Evolutionary conservation across 106 monocot species (phyloP), one percentile per base, ranked within the genome.

Genomic region (Narthecium ossifragum): DNA sequence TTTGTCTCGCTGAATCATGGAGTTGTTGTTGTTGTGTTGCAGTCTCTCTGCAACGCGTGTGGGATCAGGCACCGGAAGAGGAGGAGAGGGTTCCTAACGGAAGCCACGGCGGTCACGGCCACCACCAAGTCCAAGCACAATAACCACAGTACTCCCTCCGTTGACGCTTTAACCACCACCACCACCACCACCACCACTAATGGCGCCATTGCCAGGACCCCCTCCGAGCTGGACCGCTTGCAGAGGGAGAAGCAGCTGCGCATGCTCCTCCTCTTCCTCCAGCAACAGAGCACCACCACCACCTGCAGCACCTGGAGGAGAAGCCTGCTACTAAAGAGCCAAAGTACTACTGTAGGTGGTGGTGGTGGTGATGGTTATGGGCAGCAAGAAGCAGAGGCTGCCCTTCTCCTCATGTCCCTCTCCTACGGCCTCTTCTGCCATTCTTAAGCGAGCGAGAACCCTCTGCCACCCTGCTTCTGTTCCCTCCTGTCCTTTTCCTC

Each of bases 31-130:
- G 58, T 2, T 27, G 10, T 26, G 13, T 38, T 31, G 57, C 63
- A 75, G 75, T 69, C 75, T 5, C 64, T 75, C 9, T 75, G 75
- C 69, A 75, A 75, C 26, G 75, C 75, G 47, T 69, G 75, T 30
- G 75, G 75, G n/a, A 75, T 75, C 30, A 46, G 68, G 50, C 70
- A 63, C 69, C 34, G 63, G 38, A 75, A 69, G 51, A 57, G 27
- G 31, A 31, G 51, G 31, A 69, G 51, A 57, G 27, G 31, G 25
- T 40, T 23, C 22, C 29, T 55, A 26, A 8, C 1, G 63, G 34
- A 34, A 27, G 29, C 12, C 34, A 37, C 25, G 36, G 46, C 43
- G 22, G 24, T 20, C 47, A 18, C 18, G 17, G 53, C 27, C 20
- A 27, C 13, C 8, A 29, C 36, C 14, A 25, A 43, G 38, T 34